These are phyloP conservation scores for Cenococcum geophilum DNA, from an alignment of 495 filamentous ascomycete genomes.

Conservation along the genomic window DNA sequence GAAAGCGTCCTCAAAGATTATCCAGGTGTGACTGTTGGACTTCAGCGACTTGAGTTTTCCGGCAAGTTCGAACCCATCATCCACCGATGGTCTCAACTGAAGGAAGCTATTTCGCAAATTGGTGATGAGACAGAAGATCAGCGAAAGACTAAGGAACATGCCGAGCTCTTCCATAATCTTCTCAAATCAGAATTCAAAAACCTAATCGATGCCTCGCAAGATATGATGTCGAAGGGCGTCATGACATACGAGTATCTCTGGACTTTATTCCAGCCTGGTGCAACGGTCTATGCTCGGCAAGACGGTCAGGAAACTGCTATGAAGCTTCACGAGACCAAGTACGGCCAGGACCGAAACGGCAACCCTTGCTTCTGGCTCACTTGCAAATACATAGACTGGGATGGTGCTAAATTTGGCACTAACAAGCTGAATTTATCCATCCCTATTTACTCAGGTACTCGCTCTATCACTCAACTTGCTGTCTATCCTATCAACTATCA, in stretches of 20 bases:
- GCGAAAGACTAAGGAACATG: slow-evolving; percentile 47
- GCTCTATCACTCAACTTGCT: slow-evolving; percentile 49
- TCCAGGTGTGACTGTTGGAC: slow-evolving; percentile 55
- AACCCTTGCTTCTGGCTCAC: slow-evolving; percentile 36
- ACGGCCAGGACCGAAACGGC: slow-evolving; percentile 33
- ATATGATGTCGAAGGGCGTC: slow-evolving; percentile 52
- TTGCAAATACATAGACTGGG: slow-evolving; percentile 51
- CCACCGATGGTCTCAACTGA: slow-evolving; percentile 58
- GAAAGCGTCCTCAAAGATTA: slow-evolving; percentile 54
- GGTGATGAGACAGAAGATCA: slow-evolving; percentile 41
- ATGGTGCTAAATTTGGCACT: slow-evolving; percentile 55
- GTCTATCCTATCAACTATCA: slow-evolving; percentile 56
- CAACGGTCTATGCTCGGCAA: slow-evolving; percentile 39
- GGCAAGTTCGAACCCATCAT: slow-evolving; percentile 59
- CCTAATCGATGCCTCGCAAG: slow-evolving; percentile 50
- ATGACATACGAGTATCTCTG: slow-evolving; percentile 56
- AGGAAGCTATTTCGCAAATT: slow-evolving; percentile 35
- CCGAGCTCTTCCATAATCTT: slow-evolving; percentile 51
- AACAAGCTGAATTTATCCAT: slow-evolving; percentile 43
- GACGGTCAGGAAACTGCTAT: slow-evolving; percentile 41
- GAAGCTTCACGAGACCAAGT: slow-evolving; percentile 35
- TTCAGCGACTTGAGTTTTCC: slow-evolving; percentile 55
- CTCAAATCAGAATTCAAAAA: slow-evolving; percentile 55
- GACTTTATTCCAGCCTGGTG: slow-evolving; percentile 50
- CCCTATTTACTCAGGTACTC: slow-evolving; percentile 50